phyloP scores from a whole-genome alignment of 352 stramenopile genomes.

The Peronospora destructor region DNA sequence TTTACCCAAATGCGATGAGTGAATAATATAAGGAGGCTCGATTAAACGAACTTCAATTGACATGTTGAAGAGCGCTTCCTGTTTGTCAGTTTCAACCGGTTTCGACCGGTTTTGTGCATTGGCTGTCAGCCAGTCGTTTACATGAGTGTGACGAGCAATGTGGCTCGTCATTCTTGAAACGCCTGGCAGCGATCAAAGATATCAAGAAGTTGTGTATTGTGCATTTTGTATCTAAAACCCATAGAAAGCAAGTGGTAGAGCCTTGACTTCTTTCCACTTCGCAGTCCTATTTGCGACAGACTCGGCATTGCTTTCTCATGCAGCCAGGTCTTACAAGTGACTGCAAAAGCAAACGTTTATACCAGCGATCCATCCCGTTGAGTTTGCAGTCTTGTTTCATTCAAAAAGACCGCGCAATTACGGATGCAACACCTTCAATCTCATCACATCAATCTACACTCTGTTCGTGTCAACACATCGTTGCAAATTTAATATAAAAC shows the following conservation, averaged over 20 bases:
- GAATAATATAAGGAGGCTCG: background rate
- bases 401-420: constrained; percentile 71
- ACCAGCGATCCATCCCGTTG: constrained; percentile 77
- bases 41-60: constrained; percentile 10
- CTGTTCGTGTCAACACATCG: no score
- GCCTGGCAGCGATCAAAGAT: background rate
- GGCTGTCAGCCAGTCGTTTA: constrained; percentile 17
- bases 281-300: constrained; percentile 86
- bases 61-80: constrained; percentile 2
- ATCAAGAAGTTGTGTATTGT: background rate
- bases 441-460: background rate
- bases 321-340: constrained; percentile 79
- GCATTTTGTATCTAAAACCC: constrained; percentile 7
- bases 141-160: background rate
- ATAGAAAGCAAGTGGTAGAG: background rate
- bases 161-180: constrained; percentile 13
- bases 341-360: constrained; percentile 82
- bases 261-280: constrained; percentile 6
- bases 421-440: constrained; percentile 54
- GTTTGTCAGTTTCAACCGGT: background rate
- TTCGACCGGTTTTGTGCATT: background rate
- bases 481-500: no score
- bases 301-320: constrained; percentile 45
- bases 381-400: constrained; percentile 70
- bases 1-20: constrained; percentile 52